These are phyloP conservation scores for Wickerhamia fluorescens DNA, from an alignment of 805 yeast genomes.

Conservation along the genomic window DNA sequence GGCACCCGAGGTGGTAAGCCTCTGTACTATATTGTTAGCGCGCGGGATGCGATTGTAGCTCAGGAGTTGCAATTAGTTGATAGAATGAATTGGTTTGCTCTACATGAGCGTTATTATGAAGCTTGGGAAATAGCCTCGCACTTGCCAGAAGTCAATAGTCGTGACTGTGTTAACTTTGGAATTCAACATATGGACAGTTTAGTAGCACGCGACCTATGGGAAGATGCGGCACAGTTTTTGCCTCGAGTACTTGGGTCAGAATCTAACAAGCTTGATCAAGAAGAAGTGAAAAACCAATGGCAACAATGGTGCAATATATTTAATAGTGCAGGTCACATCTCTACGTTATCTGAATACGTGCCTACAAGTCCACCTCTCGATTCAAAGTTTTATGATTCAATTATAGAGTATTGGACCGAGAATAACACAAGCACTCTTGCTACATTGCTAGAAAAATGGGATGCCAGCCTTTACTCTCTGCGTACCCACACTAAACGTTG, in stretches of 20 bases:
- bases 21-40: constrained; percentile 64
- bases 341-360: constrained; percentile 42
- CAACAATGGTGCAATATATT: constrained; percentile 52
- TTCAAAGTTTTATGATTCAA: constrained; percentile 19
- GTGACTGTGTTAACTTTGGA: constrained; percentile 49
- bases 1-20: constrained; percentile 24
- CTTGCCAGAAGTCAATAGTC: constrained; percentile 41
- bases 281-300: constrained; percentile 46
- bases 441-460: constrained; percentile 62
- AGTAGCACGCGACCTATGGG: constrained; percentile 45
- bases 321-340: constrained; percentile 39
- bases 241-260: constrained; percentile 12
- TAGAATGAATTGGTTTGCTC: constrained; percentile 64
- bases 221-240: constrained; percentile 46
- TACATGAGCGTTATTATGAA: constrained; percentile 44
- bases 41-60: constrained; percentile 75
- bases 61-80: constrained; percentile 66
- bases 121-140: constrained; percentile 78
- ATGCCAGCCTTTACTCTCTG: no score
- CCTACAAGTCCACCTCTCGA: constrained; percentile 43
- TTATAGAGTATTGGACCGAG: constrained; percentile 46
- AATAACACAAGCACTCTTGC: no score
- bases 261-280: constrained; percentile 10
- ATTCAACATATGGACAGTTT: constrained; percentile 43
- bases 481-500: no score